These are phyloP conservation scores for Imleria badia DNA, from an alignment of 768 basidiomycete genomes.

Conservation along the genomic window DNA sequence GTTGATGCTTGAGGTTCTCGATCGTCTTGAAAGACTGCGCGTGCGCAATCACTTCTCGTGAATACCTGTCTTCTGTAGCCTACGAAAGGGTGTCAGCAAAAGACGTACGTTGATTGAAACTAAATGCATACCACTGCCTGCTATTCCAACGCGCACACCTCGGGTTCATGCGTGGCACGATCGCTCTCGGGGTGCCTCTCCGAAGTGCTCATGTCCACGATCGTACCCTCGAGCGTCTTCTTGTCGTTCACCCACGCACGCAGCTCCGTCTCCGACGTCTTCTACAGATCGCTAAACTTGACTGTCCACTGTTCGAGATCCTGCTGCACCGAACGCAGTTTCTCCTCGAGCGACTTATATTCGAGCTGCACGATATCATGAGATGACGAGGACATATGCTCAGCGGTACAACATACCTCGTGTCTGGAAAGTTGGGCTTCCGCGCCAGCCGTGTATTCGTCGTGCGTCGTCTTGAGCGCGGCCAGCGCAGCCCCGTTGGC, in stretches of 20 bases:
- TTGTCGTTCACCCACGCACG: conserved; percentile 74
- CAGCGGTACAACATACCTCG: conserved; percentile 47
- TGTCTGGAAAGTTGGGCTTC: conserved; percentile 66
- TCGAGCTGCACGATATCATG: conserved; percentile 49
- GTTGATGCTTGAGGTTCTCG: conserved; percentile 61
- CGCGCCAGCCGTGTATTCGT: conserved; percentile 74
- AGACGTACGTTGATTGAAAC: not conserved
- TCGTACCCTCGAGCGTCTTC: conserved; percentile 77
- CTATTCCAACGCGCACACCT: conserved; percentile 65
- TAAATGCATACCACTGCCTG: conserved; percentile 57
- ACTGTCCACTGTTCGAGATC: conserved; percentile 50
- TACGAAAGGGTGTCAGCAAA: conserved; percentile 21
- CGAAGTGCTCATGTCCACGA: conserved; percentile 75
- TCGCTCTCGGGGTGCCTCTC: conserved; percentile 67
- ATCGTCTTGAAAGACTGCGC: conserved; percentile 80
- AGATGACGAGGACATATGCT: not conserved
- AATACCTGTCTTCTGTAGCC: conserved; percentile 80
- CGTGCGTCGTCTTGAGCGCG: conserved; percentile 67
- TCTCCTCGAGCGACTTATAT: conserved; percentile 59
- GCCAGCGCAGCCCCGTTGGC: conserved; percentile 77
- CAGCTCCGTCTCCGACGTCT: conserved; percentile 66
- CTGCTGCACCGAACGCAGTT: conserved; percentile 50
- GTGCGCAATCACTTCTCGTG: conserved; percentile 79
- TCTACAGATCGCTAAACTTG: conserved; percentile 59
- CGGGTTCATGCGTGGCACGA: conserved; percentile 60